phyloP scores from a whole-genome alignment of 805 yeast species.

The Wickerhamiella nectarea region DNA sequence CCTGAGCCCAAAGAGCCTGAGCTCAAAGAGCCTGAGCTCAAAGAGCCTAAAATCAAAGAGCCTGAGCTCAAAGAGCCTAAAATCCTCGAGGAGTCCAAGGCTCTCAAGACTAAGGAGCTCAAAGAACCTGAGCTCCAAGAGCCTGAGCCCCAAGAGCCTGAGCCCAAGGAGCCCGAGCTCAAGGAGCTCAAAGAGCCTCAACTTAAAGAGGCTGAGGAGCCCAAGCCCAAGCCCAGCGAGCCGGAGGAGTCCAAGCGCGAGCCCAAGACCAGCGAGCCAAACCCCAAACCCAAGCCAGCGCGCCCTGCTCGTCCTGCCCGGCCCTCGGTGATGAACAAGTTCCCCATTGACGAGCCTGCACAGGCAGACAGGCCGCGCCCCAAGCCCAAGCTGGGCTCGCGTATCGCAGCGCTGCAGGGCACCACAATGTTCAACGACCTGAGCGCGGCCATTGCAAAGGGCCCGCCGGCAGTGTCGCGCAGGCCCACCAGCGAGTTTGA shows the following conservation, averaged over 20 bases:
- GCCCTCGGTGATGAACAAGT: slow-evolving; percentile 1
- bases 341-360: slow-evolving; percentile 4
- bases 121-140: too few relatives aligned
- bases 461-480: slow-evolving; percentile 15
- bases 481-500: slow-evolving; percentile 7
- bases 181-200: not conserved
- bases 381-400: slow-evolving; percentile 14
- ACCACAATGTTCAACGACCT: slow-evolving; percentile 17
- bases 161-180: not conserved
- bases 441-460: slow-evolving; percentile 18
- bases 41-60: not conserved
- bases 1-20: too few relatives aligned
- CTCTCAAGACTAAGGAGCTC: not conserved
- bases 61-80: slow-evolving; percentile 6
- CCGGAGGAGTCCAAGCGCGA: not conserved
- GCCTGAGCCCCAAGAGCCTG: too few relatives aligned
- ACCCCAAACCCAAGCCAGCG: slow-evolving; percentile 4
- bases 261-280: not conserved
- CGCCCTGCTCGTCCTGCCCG: slow-evolving; percentile 2
- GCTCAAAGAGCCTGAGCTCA: too few relatives aligned
- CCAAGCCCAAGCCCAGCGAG: not conserved
- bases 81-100: too few relatives aligned
- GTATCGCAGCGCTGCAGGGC: slow-evolving; percentile 13
- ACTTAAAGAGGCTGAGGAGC: not conserved
- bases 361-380: slow-evolving; percentile 11